Base-by-base conservation (phyloP, 495 filamentous ascomycete genomes). In the Daldinia vernicosa region DNA sequence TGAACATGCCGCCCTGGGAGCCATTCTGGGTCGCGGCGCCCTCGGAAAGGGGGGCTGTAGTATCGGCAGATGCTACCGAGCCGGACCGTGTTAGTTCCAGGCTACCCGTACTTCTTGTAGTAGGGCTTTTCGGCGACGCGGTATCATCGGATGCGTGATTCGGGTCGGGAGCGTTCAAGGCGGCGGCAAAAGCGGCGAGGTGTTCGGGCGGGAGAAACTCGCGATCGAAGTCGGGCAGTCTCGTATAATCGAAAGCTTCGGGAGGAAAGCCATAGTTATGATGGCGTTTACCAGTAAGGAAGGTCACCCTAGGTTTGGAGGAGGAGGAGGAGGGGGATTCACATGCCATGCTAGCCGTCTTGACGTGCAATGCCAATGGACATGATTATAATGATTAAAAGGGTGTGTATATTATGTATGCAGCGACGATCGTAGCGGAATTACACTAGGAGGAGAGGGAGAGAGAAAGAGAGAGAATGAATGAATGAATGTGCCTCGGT, bases 161-260 rank as follows among this genome's bases (percentile, higher is more conserved):
- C 43, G 80, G 80, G 26, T 89, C 87, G 8, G 87, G 87, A 11
- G 86, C 86, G 24, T 74, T 73, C 32, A 90, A 82, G 15, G 88
- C 88, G n/a, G 78, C 80, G 37, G 83, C 81, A 69, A 90, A 90
- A 14, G 88, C 88, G 17, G 81, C 82, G 53, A 89, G 77, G 66
- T 89, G 78, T 68, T 83, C 82, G 40, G 85, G 79, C 3, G 72
- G 84, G 71, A 93, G 82, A 71, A 93, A 94, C 47, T 92, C 87
- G 65, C 80, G 81, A 70, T 90, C 84, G 71, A 84, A 83, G 74
- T 93, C 90, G 17, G 90, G 90, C 57, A 92, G 80, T 3, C 59
- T 76, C 22, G 75, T 72, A n/a, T 66, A 74, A 75, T 85, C 83
- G 59, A 84, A 85, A 17, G 80, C 77, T 60, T 84, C 80, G 17